phyloP scores from a whole-genome alignment of 768 basidiomycete genomes.

The Rhodotorula kratochvilovae region DNA sequence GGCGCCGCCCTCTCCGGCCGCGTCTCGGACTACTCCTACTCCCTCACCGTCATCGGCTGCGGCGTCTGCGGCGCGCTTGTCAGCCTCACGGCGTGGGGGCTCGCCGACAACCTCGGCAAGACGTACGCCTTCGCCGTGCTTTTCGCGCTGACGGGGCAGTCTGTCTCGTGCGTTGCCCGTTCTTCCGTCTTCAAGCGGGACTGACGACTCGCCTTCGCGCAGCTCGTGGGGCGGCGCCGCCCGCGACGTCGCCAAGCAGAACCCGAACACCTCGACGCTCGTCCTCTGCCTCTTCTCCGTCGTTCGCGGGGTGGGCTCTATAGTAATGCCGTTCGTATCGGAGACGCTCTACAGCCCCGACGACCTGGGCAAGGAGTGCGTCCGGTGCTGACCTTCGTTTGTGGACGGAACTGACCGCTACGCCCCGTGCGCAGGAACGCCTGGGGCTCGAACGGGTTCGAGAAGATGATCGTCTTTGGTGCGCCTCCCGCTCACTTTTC shows the following conservation, averaged over 20 bases:
- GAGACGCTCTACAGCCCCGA: constrained; percentile 10
- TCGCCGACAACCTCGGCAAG: constrained; percentile 5
- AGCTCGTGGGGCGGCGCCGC: neutral
- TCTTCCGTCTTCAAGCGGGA: neutral
- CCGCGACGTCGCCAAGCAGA: neutral
- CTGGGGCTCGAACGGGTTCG: constrained; percentile 20
- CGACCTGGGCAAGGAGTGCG: neutral
- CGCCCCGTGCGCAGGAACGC: neutral
- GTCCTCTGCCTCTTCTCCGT: constrained; percentile 21
- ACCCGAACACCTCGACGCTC: constrained; percentile 9
- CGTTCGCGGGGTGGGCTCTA: constrained; percentile 7
- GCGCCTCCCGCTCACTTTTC: neutral
- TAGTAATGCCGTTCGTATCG: constrained; percentile 14
- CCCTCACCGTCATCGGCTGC: neutral
- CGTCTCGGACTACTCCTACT: neutral
- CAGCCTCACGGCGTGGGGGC: constrained; percentile 15
- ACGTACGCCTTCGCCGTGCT: constrained; percentile 15
- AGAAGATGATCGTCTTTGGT: constrained; percentile 23
- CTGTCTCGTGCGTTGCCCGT: neutral
- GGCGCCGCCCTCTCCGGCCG: constrained; percentile 6
- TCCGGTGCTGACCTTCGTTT: neutral
- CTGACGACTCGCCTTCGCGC: neutral
- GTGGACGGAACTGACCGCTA: too few species aligned
- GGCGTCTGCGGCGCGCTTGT: constrained; percentile 16
- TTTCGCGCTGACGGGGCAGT: neutral